These are phyloP conservation scores for Arabidopsis arenosa DNA, from an alignment of 345 rosid genomes.

Conservation along the genomic window DNA sequence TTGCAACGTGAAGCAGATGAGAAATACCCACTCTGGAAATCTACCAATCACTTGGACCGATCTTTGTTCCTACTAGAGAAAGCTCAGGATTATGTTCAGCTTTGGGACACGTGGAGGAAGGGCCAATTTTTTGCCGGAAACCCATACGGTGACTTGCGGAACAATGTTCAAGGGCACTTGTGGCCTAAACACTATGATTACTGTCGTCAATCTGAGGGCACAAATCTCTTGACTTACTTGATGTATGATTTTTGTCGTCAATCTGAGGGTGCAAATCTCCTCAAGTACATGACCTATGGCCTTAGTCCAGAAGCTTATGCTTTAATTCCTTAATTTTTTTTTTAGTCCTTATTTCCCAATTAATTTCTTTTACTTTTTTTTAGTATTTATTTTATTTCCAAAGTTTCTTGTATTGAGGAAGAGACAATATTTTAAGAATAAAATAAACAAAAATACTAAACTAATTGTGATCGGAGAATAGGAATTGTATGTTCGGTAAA, in stretches of 20 bases:
- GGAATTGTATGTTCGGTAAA: background rate
- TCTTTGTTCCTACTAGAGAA: background rate
- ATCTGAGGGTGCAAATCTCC: background rate
- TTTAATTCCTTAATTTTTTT: background rate
- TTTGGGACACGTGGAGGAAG: background rate
- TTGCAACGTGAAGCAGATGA: background rate
- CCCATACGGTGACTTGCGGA: constrained; percentile 9
- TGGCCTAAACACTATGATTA: constrained; percentile 1
- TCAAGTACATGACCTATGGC: background rate
- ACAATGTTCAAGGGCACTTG: background rate
- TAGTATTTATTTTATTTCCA: background rate
- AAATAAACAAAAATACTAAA: background rate
- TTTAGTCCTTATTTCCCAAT: too few species aligned
- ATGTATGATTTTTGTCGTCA: background rate
- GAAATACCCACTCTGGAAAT: background rate
- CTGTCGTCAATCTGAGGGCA: background rate
- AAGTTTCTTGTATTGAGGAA: too few species aligned
- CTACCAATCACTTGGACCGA: constrained; percentile 5
- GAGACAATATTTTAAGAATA: background rate
- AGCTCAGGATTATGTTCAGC: background rate
- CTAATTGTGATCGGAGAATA: background rate
- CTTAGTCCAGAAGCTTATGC: background rate
- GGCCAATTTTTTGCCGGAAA: background rate
- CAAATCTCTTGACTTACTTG: background rate
- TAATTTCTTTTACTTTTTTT: background rate